Evolutionary conservation across 108 stramenopile genomes (phyloP), one percentile per base, ranked within the genome.

Genomic region (Nitzschia sp.): DNA sequence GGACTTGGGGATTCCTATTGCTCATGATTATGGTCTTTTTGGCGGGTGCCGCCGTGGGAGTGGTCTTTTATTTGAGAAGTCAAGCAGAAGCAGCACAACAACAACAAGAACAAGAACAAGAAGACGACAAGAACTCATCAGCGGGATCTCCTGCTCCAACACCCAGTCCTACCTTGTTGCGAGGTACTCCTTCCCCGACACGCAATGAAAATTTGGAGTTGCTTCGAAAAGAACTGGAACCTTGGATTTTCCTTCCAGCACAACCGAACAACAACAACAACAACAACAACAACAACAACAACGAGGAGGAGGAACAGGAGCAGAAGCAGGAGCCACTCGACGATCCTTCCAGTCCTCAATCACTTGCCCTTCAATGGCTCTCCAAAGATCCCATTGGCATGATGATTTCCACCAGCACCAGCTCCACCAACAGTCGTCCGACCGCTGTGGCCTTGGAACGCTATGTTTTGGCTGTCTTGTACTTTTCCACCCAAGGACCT

Each of bases 401-500:
- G 30, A n/a, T 21, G 48, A 50, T 21, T 22, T 11, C 11, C 38
- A 13, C 6, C 13, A n/a, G n/a, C n/a, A n/a, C n/a, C n/a, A n/a
- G n/a, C n/a, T n/a, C n/a, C n/a, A n/a, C 45, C 2, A 21, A 46
- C 1, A 5, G 22, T 26, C 8, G 15, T 2, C 25, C 53, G 15
- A 53, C 2, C 6, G 0, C 0, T 1, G 25, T 53, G 1, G 13
- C 44, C n/a, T 2, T 61, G 5, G 60, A 61, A 45, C 36, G 60
- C 2, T 61, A 61, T 26, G 41, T 25, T 1, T 61, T 61, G 60
- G 36, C 41, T 19, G 60, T 61, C 16, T 41, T 61, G 38, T 61
- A 61, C 23, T 61, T 5, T 45, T 44, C 41, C 25, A 61, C 60
- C 11, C 15, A 1, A 6, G 60, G 60, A 25, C 17, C 17, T 2